These are phyloP conservation scores for Tetrastigma voinierianum DNA, from an alignment of 164 flowering plant species.

Conservation along the genomic window DNA sequence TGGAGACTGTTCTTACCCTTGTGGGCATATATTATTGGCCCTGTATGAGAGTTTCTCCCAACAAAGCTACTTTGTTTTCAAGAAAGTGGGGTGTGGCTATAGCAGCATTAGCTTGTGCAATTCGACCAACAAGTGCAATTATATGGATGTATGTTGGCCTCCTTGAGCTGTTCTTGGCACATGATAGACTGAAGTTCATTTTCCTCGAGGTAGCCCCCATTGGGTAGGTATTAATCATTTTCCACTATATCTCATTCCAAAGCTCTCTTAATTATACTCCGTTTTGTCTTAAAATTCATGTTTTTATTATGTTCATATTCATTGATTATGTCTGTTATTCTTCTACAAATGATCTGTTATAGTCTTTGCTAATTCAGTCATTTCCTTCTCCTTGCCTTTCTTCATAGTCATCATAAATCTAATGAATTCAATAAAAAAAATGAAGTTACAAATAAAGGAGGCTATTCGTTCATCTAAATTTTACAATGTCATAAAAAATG, in stretches of 20 bases:
- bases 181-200: conserved; percentile 51
- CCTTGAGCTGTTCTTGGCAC: conserved; percentile 54
- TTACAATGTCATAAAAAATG: too few species aligned
- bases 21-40: conserved; percentile 84
- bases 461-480: too few species aligned
- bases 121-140: conserved; percentile 94
- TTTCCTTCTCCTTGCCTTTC: too few species aligned
- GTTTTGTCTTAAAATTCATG: not conserved
- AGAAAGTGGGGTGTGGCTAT: conserved; percentile 70
- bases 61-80: conserved; percentile 29
- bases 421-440: too few species aligned
- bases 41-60: conserved; percentile 48
- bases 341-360: too few species aligned
- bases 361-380: too few species aligned
- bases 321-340: too few species aligned
- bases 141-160: conserved; percentile 87
- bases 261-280: not conserved
- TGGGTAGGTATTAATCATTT: conserved; percentile 55
- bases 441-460: too few species aligned
- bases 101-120: conserved; percentile 86
- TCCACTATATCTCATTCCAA: not conserved
- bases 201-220: conserved; percentile 66
- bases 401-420: too few species aligned
- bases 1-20: conserved; percentile 84
- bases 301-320: too few species aligned